Evolutionary conservation across 148 eudicot species (phyloP).

Genomic region (Heliosperma pusillum): DNA sequence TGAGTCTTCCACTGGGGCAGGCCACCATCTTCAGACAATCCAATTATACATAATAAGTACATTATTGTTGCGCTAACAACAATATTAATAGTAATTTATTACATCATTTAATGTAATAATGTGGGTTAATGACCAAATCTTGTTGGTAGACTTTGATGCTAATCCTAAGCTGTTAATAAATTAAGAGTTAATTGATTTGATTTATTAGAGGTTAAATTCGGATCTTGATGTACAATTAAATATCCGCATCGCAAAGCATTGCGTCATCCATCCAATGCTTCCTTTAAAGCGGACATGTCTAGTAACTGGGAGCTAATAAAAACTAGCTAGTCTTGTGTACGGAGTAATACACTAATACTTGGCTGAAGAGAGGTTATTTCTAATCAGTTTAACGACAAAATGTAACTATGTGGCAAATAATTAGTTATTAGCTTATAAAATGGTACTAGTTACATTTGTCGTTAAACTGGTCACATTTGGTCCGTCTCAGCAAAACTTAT

Average conservation of each 20-base stretch:
- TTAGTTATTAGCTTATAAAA: too few species aligned
- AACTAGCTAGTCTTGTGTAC: too few species aligned
- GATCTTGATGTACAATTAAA: too few species aligned
- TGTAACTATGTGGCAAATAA: too few species aligned
- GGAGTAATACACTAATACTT: too few species aligned
- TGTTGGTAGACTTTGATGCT: neutral
- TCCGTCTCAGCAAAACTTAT: too few species aligned
- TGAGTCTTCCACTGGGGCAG: neutral
- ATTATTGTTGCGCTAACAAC: neutral
- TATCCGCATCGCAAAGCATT: neutral
- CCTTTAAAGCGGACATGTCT: conserved; percentile 26
- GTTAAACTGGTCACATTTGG: too few species aligned
- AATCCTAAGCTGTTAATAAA: neutral
- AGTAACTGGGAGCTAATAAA: conserved; percentile 11
- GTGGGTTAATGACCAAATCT: neutral
- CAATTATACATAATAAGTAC: too few species aligned
- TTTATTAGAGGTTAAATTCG: neutral
- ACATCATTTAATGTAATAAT: neutral
- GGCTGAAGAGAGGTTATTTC: too few species aligned
- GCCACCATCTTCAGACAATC: conserved; percentile 2
- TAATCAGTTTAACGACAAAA: too few species aligned
- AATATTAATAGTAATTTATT: neutral
- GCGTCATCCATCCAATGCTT: conserved; percentile 12
- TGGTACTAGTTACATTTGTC: too few species aligned
- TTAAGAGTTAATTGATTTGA: neutral